Base-by-base conservation (phyloP, 2,329 filamentous ascomycete genomes). In the Xylaria sp. region DNA sequence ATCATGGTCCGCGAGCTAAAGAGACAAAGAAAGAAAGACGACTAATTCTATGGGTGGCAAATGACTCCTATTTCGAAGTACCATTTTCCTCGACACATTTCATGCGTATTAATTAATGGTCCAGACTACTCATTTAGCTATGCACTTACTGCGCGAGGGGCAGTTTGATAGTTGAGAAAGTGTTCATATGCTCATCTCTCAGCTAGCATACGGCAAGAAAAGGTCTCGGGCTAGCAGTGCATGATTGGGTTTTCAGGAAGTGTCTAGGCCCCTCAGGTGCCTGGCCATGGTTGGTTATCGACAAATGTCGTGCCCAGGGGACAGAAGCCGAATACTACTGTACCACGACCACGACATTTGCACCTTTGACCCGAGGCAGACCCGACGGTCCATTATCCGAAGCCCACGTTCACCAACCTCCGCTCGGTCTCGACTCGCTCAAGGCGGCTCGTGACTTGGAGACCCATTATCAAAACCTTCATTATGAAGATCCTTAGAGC, bases 351-450 rank as follows among this genome's bases (percentile, higher is more conserved):
- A 44, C 31, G 23, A 17, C 33, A 9, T 10, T 20, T 15, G 56
- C 38, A 40, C 26, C 17, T 31, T 58, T 33, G 56, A 46, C 56
- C 56, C 40, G 40, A 44, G 38, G 36, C 20, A 46, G 40, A 46
- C 56, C 56, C 40, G 56, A 44, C 26, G 36, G 54, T 26, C 36
- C 20, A 40, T 28, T 58, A 28, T n/a, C 54, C 36, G 36, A 58
- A 23, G 54, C 54, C 36, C 36, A 58, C 54, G 54, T 42, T 58
- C 33, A 42, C 36, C 17, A 20, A n/a, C 23, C 36, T 57, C 23
- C 36, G 38, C n/a, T 54, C 28, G 49, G 28, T 38, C 51, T 56
- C 51, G 51, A 33, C 36, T 26, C 53, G 11, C 36, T 40, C 36
- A 40, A 40, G 38, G 38, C 38, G 13, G 15, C 38, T 40, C 15